Evolutionary conservation across 169 alveolate species (phyloP).

Genomic region (Babesia caballi): DNA sequence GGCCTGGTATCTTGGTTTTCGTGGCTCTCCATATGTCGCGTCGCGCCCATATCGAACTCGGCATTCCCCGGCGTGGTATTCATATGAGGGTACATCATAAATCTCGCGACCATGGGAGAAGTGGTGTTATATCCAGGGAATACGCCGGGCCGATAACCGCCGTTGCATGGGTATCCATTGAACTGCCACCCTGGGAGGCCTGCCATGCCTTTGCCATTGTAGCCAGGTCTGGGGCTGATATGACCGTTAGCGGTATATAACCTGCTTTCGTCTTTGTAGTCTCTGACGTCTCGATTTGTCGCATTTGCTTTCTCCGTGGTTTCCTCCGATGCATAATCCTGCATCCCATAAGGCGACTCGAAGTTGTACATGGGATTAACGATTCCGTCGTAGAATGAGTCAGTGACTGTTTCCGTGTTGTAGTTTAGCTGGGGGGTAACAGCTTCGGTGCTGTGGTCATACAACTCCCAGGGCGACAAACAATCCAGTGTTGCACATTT

Average conservation of each 20-base stretch:
- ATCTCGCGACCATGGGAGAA: neutral
- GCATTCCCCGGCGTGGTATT: neutral
- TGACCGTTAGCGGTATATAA: neutral
- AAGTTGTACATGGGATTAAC: constrained; percentile 22
- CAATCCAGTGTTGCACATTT: neutral
- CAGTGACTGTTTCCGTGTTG: constrained; percentile 1
- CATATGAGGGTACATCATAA: neutral
- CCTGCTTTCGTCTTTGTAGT: neutral
- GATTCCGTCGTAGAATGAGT: constrained; percentile 17
- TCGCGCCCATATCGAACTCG: neutral
- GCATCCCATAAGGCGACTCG: constrained; percentile 8
- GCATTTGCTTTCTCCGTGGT: neutral
- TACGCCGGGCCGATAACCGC: neutral
- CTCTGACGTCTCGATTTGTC: neutral
- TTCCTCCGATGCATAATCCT: neutral
- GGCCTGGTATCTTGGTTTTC: neutral
- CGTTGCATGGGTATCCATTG: neutral
- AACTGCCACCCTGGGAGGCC: neutral
- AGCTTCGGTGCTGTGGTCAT: neutral
- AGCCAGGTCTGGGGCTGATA: neutral
- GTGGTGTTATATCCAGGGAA: neutral
- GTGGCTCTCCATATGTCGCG: neutral
- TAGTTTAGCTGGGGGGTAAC: neutral
- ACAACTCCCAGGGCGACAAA: neutral
- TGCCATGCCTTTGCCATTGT: neutral